Conservation (phyloP, 495 filamentous ascomycete species). For the Aspergillus incahuasiensis region DNA sequence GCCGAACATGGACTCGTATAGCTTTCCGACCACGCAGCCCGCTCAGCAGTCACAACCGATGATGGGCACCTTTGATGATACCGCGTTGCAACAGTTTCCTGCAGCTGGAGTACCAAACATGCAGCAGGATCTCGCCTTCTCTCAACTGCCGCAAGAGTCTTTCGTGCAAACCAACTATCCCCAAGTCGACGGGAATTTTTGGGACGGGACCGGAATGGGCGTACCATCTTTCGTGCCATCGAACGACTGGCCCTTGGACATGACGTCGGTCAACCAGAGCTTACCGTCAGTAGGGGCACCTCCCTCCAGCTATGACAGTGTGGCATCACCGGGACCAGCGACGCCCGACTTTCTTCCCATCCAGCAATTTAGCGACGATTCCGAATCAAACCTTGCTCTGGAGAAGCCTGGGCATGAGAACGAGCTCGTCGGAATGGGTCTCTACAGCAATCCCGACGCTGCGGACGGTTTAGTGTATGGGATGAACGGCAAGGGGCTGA, state of each 20-base stretch:
- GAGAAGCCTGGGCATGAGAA: constrained; percentile 50
- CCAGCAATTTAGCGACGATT: constrained; percentile 37
- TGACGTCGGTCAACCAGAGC: constrained; percentile 36
- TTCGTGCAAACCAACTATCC: constrained; percentile 40
- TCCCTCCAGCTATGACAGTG: constrained; percentile 36
- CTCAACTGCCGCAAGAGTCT: constrained; percentile 32
- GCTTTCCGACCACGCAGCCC: constrained; percentile 26
- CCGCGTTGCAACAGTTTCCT: constrained; percentile 27
- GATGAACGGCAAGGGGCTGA: constrained; percentile 64
- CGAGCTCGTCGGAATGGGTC: constrained; percentile 76
- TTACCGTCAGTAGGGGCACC: constrained; percentile 30
- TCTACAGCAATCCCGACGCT: constrained; percentile 65
- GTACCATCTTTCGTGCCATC: constrained; percentile 22
- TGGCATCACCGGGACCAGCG: constrained; percentile 49
- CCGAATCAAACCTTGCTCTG: neutral
- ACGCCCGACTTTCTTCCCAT: constrained; percentile 56
- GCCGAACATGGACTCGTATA: constrained; percentile 19
- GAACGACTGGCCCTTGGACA: constrained; percentile 37
- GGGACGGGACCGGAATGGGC: constrained; percentile 23
- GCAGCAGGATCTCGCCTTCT: constrained; percentile 19
- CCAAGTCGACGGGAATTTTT: constrained; percentile 31
- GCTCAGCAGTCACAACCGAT: constrained; percentile 22
- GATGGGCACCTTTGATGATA: constrained; percentile 21
- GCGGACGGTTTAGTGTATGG: constrained; percentile 42
- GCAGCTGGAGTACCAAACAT: constrained; percentile 28